These are phyloP conservation scores for Chlorophyllum brunneum DNA, from an alignment of 768 basidiomycete species.

Conservation along the genomic window DNA sequence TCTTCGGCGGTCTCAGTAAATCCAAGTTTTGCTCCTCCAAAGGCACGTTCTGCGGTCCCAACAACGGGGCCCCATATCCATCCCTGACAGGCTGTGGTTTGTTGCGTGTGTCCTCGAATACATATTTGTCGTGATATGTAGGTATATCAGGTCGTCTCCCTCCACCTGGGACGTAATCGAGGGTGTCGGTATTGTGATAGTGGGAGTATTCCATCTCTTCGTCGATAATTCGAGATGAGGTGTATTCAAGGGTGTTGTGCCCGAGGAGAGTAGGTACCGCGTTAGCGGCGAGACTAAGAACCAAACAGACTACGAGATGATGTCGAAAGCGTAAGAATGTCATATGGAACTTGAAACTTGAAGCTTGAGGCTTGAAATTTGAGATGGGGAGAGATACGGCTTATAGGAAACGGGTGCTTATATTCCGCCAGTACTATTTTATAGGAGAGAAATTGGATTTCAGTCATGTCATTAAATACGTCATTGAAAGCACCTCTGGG, in stretches of 20 bases:
- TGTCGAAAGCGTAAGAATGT: not conserved
- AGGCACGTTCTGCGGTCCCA: slow-evolving; percentile 56
- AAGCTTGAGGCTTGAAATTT: no score
- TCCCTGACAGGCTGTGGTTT: slow-evolving; percentile 42
- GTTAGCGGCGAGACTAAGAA: not conserved
- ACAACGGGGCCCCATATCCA: slow-evolving; percentile 37
- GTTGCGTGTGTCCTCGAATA: not conserved
- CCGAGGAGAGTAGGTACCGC: slow-evolving; percentile 15
- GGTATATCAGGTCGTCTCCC: not conserved
- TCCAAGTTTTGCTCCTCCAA: slow-evolving; percentile 58
- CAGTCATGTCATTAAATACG: no score
- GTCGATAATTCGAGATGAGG: slow-evolving; percentile 14
- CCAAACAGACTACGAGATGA: not conserved
- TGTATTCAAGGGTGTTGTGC: slow-evolving; percentile 4
- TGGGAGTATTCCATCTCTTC: not conserved
- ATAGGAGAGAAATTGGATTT: not conserved
- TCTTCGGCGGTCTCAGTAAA: slow-evolving; percentile 54
- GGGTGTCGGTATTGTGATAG: not conserved
- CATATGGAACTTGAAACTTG: no score
- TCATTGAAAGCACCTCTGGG: no score
- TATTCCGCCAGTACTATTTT: not conserved
- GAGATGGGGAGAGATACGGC: not conserved
- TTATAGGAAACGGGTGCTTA: not conserved
- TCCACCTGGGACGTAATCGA: not conserved
- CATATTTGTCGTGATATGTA: no score